phyloP scores from a whole-genome alignment of 176 grass and related monocot genomes.

The Tillandsia fasciculata region DNA sequence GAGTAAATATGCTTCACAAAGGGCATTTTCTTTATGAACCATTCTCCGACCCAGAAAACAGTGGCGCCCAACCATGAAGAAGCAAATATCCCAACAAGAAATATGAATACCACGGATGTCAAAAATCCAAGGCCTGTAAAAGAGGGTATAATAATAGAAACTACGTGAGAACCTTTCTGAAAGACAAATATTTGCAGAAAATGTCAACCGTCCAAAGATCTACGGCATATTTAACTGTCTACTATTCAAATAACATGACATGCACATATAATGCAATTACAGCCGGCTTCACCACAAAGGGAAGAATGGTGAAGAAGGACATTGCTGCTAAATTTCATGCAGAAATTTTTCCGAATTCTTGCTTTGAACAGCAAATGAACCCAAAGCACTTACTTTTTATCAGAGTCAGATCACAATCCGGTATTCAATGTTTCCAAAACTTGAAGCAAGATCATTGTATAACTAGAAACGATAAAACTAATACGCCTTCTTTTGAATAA shows the following conservation, averaged over 20 bases:
- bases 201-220: background rate
- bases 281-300: background rate
- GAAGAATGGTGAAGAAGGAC: background rate
- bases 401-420: background rate
- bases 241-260: background rate
- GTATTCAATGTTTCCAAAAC: background rate
- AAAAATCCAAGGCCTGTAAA: slow-evolving; percentile 94
- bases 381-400: background rate
- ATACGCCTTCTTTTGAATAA: background rate
- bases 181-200: background rate
- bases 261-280: background rate
- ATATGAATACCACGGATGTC: slow-evolving; percentile 92
- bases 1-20: slow-evolving; percentile 93
- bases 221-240: background rate
- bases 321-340: too few relatives aligned
- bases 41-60: slow-evolving; percentile 94
- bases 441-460: background rate
- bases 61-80: slow-evolving; percentile 94
- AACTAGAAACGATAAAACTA: background rate
- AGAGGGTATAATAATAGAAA: background rate
- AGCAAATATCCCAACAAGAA: slow-evolving; percentile 98
- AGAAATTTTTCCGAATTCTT: too few relatives aligned
- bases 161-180: background rate
- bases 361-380: too few relatives aligned
- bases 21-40: slow-evolving; percentile 94